Evolutionary conservation across 768 basidiomycete genomes (phyloP).

Genomic region (Leucosporidium scottii): DNA sequence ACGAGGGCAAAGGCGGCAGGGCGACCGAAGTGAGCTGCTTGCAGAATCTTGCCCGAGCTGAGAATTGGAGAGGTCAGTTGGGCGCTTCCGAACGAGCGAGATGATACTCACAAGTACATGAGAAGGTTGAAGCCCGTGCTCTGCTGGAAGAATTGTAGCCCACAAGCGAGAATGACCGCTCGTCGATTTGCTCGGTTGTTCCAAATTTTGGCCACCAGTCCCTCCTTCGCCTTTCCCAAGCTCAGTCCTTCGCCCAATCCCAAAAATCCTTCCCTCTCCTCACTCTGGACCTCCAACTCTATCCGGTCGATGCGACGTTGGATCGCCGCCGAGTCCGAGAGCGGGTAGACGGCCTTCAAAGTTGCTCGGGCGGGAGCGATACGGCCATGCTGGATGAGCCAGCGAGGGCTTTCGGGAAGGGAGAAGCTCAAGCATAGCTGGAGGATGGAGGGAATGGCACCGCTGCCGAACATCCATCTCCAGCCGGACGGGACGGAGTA

Average conservation of each 20-base stretch:
- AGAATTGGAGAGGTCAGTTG: neutral
- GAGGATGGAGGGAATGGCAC: slow-evolving; percentile 13
- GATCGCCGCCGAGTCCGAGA: neutral
- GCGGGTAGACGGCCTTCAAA: slow-evolving; percentile 5
- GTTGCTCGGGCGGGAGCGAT: slow-evolving; percentile 9
- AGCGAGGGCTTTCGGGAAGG: slow-evolving; percentile 27
- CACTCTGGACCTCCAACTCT: neutral
- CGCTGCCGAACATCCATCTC: slow-evolving; percentile 27
- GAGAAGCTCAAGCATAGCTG: slow-evolving; percentile 23
- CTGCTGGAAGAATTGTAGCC: slow-evolving; percentile 29
- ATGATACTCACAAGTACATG: slow-evolving; percentile 27
- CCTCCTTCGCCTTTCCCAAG: neutral
- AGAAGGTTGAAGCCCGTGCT: slow-evolving; percentile 20
- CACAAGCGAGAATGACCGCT: slow-evolving; percentile 25
- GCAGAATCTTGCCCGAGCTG: slow-evolving; percentile 27
- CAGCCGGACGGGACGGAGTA: slow-evolving; percentile 8
- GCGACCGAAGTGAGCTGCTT: slow-evolving; percentile 11
- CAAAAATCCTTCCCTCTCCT: neutral
- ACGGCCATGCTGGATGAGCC: neutral
- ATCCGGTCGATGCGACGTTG: slow-evolving; percentile 15
- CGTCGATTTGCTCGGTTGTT: slow-evolving; percentile 15
- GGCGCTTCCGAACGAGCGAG: too few species aligned
- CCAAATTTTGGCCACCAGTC: slow-evolving; percentile 2
- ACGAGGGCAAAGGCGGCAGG: slow-evolving; percentile 28
- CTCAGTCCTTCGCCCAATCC: neutral